These are phyloP conservation scores for Hemisphaericaspora xylanilytica DNA, from an alignment of 1,139 yeast species.

Conservation along the genomic window DNA sequence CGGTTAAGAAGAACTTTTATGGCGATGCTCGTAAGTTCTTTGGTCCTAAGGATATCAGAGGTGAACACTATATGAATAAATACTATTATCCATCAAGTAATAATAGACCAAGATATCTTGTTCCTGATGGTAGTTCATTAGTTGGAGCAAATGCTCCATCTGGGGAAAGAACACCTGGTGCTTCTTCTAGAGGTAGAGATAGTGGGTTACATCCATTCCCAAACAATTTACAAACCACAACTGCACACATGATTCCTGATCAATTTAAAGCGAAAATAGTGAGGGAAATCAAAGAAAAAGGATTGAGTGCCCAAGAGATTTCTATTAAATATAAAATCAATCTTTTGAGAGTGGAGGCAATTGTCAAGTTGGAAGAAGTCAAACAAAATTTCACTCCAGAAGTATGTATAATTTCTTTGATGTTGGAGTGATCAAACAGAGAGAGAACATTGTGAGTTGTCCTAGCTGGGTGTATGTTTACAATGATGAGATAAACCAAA, in stretches of 20 bases:
- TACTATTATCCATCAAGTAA: slow-evolving; percentile 71
- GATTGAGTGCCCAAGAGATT: slow-evolving; percentile 64
- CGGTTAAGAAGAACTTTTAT: slow-evolving; percentile 15
- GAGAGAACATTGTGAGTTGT: no score
- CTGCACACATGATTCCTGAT: slow-evolving; percentile 60
- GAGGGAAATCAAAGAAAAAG: slow-evolving; percentile 51
- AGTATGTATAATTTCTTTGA: slow-evolving; percentile 47
- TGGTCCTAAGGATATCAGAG: slow-evolving; percentile 82
- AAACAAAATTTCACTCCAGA: slow-evolving; percentile 59
- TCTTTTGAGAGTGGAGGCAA: slow-evolving; percentile 83
- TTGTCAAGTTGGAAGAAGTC: slow-evolving; percentile 62
- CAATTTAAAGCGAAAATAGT: slow-evolving; percentile 60
- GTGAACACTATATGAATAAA: slow-evolving; percentile 76
- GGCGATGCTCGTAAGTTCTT: slow-evolving; percentile 43
- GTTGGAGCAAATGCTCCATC: neutral
- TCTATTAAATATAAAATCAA: slow-evolving; percentile 80
- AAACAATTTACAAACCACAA: slow-evolving; percentile 62
- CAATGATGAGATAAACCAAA: slow-evolving; percentile 25
- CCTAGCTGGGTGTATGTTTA: no score
- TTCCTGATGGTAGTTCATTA: slow-evolving; percentile 47
- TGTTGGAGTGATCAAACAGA: neutral
- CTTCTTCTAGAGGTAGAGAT: slow-evolving; percentile 17
- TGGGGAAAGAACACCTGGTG: neutral
- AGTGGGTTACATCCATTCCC: slow-evolving; percentile 73
- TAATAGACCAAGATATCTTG: slow-evolving; percentile 73